Conservation (phyloP, 306 rosid genomes). For the Quercus suber region DNA sequence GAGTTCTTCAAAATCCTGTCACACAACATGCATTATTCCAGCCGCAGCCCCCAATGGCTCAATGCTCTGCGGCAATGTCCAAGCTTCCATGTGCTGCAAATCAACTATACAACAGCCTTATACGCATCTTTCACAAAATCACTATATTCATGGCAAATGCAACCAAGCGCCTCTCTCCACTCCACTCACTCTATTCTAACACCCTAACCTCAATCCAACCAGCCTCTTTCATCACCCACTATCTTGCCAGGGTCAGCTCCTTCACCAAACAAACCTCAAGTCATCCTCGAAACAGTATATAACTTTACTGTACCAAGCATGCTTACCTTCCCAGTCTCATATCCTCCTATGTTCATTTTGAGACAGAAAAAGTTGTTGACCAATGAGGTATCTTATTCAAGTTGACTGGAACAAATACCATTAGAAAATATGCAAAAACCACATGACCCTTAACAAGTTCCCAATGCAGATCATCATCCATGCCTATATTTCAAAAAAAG, state of each 20-base stretch:
- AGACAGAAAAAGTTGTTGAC: not conserved
- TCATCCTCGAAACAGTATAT: not conserved
- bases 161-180: not conserved
- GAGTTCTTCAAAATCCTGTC: not conserved
- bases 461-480: not conserved
- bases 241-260: not conserved
- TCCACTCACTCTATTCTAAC: not conserved
- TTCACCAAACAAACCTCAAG: not conserved
- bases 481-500: not conserved
- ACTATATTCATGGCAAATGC: not conserved
- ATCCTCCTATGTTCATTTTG: not conserved
- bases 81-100: not conserved
- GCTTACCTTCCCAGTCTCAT: not conserved
- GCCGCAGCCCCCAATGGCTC: not conserved
- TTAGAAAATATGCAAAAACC: not conserved
- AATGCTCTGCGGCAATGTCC: not conserved
- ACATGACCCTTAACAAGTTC: not conserved
- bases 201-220: not conserved
- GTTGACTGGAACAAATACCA: not conserved
- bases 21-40: not conserved
- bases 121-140: not conserved
- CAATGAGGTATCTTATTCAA: not conserved
- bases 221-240: not conserved
- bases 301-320: not conserved
- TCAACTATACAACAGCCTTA: not conserved